phyloP scores from a whole-genome alignment of 495 filamentous ascomycete genomes.

The Trichoderma erinaceum region DNA sequence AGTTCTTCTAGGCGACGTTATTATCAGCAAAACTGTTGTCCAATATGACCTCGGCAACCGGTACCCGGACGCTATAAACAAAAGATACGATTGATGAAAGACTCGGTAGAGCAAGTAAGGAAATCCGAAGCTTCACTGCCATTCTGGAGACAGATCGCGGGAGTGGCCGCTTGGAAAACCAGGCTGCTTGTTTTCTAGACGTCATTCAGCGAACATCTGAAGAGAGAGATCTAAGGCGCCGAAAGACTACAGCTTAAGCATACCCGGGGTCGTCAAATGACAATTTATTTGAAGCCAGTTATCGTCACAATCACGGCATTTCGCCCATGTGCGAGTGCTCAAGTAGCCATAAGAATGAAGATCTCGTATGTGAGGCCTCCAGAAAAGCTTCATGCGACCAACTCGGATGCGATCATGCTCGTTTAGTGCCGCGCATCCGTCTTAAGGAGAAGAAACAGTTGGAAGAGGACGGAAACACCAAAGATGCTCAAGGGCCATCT shows the following conservation, averaged over 20 bases:
- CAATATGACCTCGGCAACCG: constrained; percentile 23
- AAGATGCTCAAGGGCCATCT: background rate
- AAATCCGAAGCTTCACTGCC: background rate
- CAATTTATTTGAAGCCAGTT: background rate
- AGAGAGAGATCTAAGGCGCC: background rate
- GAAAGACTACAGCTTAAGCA: background rate
- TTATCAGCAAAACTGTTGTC: constrained; percentile 35
- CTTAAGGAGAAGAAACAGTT: background rate
- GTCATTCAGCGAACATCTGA: background rate
- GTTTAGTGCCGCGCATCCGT: background rate
- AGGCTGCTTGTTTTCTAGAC: background rate
- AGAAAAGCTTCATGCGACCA: background rate
- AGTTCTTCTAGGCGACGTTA: constrained; percentile 39
- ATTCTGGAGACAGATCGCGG: constrained; percentile 4
- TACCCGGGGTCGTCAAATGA: background rate
- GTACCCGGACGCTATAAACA: background rate
- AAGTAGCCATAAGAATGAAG: background rate
- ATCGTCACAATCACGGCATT: background rate
- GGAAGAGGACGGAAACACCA: background rate
- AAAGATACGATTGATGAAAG: background rate
- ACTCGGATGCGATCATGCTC: background rate
- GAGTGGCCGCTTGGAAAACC: background rate
- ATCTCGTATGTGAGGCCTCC: background rate
- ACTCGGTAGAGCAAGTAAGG: background rate
- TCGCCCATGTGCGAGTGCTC: background rate